Conservation (phyloP, 331 rosid species). For the Telfairia occidentalis region DNA sequence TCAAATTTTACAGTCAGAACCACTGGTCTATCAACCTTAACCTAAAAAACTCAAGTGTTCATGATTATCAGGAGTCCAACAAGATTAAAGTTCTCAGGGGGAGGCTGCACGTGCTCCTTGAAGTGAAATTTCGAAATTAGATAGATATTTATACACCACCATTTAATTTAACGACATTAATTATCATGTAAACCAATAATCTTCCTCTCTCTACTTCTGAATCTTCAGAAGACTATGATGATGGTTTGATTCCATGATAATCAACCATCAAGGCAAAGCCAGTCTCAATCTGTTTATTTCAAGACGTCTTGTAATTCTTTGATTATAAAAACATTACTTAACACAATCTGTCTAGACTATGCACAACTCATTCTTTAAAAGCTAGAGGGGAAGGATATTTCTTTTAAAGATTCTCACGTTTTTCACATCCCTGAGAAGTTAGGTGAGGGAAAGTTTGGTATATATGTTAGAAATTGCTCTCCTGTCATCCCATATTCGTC, state of each 20-base stretch:
- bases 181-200: conserved; percentile 8
- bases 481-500: conserved; percentile 28
- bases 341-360: neutral
- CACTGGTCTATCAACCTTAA: neutral
- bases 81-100: neutral
- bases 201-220: conserved; percentile 10
- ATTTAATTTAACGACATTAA: neutral
- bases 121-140: neutral
- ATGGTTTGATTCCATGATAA: neutral
- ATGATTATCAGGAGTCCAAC: neutral
- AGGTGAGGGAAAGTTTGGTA: conserved; percentile 29
- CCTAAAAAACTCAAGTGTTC: neutral
- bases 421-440: conserved; percentile 32
- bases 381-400: neutral
- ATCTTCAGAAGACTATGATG: conserved; percentile 12
- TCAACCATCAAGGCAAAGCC: neutral
- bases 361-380: neutral
- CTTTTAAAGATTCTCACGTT: conserved; percentile 1
- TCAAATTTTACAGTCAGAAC: neutral
- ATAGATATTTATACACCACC: neutral
- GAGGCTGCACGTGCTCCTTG: neutral
- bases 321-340: neutral
- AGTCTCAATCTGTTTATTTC: neutral
- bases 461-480: conserved; percentile 30
- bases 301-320: neutral